A percentile compares a stretch with the other conserved stretches of the same genome.
Evolutionary conservation across 495 filamentous ascomycete species (phyloP).

Genomic region (Daldinia concentrica): DNA sequence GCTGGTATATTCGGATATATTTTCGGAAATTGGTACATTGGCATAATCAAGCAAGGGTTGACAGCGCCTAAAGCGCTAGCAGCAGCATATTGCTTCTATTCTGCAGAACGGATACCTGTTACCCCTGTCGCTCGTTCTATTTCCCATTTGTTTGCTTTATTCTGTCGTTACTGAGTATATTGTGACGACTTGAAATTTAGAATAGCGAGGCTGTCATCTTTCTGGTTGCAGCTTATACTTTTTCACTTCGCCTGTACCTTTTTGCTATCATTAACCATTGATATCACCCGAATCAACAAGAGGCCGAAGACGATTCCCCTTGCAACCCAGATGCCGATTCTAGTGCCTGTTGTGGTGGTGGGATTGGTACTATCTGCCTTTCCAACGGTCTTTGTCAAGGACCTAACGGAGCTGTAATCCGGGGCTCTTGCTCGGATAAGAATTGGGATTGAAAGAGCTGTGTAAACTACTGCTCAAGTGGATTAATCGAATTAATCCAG

Average conservation of each 20-base stretch:
- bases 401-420: constrained; percentile 1
- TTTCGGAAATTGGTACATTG: background rate
- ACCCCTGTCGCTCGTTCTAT: background rate
- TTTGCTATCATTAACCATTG: background rate
- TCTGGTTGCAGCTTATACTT: background rate
- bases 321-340: background rate
- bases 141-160: background rate
- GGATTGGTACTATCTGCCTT: background rate
- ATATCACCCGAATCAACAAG: background rate
- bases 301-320: background rate
- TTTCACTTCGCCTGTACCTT: background rate
- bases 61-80: background rate
- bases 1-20: background rate
- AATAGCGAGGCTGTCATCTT: background rate
- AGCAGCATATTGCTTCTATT: background rate
- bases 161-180: background rate
- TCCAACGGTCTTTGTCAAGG: constrained; percentile 10
- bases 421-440: constrained; percentile 5
- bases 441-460: background rate
- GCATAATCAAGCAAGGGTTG: background rate
- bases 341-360: background rate
- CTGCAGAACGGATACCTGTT: background rate
- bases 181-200: background rate
- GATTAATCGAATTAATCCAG: background rate
- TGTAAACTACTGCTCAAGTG: constrained; percentile 1